Conservation (phyloP, 257 asterid genomes). For the Dorcoceras hygrometricum region DNA sequence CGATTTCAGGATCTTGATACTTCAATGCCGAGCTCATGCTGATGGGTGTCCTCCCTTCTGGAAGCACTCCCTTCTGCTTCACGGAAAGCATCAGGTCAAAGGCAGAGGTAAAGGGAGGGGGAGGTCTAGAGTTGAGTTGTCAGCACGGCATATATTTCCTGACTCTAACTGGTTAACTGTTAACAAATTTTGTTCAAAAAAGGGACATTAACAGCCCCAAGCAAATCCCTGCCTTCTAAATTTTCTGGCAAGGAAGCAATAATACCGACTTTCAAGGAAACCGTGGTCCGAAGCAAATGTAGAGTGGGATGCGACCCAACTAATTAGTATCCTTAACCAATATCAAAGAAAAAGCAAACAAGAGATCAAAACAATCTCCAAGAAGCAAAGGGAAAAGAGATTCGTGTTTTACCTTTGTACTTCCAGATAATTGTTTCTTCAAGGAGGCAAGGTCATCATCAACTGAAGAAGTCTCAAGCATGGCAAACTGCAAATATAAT, state of each 20-base stretch:
- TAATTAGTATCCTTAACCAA: no score
- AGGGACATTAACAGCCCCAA: neutral
- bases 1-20: constrained; percentile 83
- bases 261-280: neutral
- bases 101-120: neutral
- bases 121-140: neutral
- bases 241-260: neutral
- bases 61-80: constrained; percentile 91
- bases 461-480: constrained; percentile 86
- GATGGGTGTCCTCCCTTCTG: constrained; percentile 71
- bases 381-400: neutral
- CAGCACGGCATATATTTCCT: neutral
- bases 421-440: constrained; percentile 74
- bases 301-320: neutral
- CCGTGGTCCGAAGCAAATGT: neutral
- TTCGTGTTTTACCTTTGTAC: constrained; percentile 49
- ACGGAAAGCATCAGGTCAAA: neutral
- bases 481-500: constrained; percentile 59
- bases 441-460: constrained; percentile 83
- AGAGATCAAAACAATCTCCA: no score
- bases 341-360: no score
- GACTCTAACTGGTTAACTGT: no score
- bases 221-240: neutral
- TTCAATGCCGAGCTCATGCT: constrained; percentile 46
- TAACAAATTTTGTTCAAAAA: no score